Percentiles rank a stretch among this genome's conserved stretches.
These are phyloP conservation scores for Vaccinium vitisidaea DNA, from an alignment of 148 eudicot genomes.

Conservation along the genomic window DNA sequence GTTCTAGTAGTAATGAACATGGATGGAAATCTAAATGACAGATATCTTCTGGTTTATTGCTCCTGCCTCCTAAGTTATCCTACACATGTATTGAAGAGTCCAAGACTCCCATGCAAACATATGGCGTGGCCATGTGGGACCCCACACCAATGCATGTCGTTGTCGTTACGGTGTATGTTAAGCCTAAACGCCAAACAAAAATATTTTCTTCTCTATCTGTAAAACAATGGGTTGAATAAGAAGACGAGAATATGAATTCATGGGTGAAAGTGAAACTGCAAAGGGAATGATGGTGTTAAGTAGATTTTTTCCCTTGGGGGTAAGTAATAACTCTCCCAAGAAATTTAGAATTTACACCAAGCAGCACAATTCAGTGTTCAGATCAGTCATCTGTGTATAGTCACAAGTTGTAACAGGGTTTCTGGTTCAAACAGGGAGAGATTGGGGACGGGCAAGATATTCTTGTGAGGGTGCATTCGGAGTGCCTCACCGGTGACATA, in stretches of 20 bases:
- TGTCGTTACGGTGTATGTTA: not conserved
- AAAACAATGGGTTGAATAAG: not conserved
- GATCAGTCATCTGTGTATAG: not conserved
- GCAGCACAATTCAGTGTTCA: not conserved
- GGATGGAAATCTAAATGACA: not conserved
- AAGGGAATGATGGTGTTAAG: not conserved
- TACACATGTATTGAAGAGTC: too few species aligned
- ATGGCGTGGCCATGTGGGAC: not conserved
- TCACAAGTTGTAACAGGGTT: not conserved
- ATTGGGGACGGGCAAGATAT: constrained; percentile 78
- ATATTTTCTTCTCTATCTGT: not conserved
- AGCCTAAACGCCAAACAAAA: not conserved
- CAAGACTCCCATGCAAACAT: not conserved
- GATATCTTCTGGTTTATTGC: not conserved
- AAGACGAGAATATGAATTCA: not conserved
- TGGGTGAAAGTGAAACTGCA: not conserved
- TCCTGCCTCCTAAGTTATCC: not conserved
- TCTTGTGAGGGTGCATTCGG: constrained; percentile 82
- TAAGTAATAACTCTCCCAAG: not conserved
- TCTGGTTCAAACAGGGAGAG: constrained; percentile 57
- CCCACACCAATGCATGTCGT: not conserved
- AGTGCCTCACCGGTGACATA: constrained; percentile 69
- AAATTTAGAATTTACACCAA: not conserved
- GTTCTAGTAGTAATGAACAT: not conserved
- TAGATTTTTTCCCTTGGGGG: not conserved